These are phyloP conservation scores for Gaertneriomyces semiglobifer DNA, from an alignment of 192 early-diverging fungal species.

Conservation along the genomic window DNA sequence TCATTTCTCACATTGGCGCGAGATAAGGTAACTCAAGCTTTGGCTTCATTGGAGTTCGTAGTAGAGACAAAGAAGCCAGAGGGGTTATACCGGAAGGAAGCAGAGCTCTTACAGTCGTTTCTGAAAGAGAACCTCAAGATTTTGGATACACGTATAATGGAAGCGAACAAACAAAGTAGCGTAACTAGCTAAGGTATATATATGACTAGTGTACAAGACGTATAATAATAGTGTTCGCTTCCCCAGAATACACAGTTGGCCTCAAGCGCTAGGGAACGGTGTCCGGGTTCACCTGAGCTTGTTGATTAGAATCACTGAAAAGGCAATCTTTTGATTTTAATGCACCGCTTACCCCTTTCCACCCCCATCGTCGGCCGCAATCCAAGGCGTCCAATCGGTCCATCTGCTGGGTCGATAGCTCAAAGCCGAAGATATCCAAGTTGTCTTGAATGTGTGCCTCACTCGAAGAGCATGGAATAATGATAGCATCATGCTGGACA, in stretches of 20 bases:
- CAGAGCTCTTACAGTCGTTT: slow-evolving; percentile 10
- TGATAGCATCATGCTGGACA: slow-evolving; percentile 54
- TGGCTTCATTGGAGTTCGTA: slow-evolving; percentile 12
- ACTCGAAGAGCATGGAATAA: slow-evolving; percentile 57
- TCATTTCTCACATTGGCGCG: slow-evolving; percentile 11
- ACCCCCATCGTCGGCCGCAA: slow-evolving; percentile 2
- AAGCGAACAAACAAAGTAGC: neutral
- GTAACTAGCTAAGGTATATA: too few species aligned
- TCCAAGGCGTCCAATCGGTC: slow-evolving; percentile 51
- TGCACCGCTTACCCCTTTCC: slow-evolving; percentile 12
- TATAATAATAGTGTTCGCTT: too few species aligned
- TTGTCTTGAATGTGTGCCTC: slow-evolving; percentile 55
- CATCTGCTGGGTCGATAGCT: slow-evolving; percentile 56
- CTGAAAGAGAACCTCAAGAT: slow-evolving; percentile 7
- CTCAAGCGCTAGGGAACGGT: too few species aligned
- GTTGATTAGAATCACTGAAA: too few species aligned
- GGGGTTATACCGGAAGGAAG: slow-evolving; percentile 2
- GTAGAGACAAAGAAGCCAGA: neutral
- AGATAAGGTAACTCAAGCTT: slow-evolving; percentile 9
- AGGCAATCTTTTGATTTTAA: too few species aligned
- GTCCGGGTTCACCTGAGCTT: too few species aligned
- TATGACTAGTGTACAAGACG: too few species aligned
- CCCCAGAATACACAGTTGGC: too few species aligned
- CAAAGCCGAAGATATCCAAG: slow-evolving; percentile 55
- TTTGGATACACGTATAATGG: neutral